Evolutionary conservation across 2,329 filamentous ascomycete genomes (phyloP).

Genomic region (Purpureocillium lavendulum): DNA sequence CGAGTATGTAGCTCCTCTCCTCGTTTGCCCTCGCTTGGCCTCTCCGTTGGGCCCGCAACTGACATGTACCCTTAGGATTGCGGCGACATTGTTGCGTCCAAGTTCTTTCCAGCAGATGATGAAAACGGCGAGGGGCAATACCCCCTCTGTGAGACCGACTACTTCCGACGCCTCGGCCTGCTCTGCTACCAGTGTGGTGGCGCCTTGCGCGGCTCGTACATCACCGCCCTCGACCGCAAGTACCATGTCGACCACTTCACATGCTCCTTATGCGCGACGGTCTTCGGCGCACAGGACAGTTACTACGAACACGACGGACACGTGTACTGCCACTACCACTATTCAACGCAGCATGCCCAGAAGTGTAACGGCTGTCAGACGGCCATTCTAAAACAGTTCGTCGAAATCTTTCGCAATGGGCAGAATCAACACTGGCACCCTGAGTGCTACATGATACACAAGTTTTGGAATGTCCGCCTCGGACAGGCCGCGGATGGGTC

Average conservation of each 20-base stretch:
- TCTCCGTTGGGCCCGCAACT: conserved; percentile 6
- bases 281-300: conserved; percentile 97
- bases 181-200: conserved; percentile 89
- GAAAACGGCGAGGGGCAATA: conserved; percentile 81
- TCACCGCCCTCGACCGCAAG: conserved; percentile 93
- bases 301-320: conserved; percentile 97
- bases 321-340: conserved; percentile 98
- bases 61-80: conserved; percentile 60
- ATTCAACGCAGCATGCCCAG: conserved; percentile 94
- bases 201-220: conserved; percentile 91
- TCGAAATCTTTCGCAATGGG: conserved; percentile 96
- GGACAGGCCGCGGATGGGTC: conserved; percentile 49
- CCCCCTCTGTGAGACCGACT: conserved; percentile 94
- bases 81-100: conserved; percentile 92
- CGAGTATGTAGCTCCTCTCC: conserved; percentile 50
- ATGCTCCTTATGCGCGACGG: conserved; percentile 89
- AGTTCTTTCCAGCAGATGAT: conserved; percentile 96
- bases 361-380: conserved; percentile 95
- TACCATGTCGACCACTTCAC: conserved; percentile 99
- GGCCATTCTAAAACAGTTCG: conserved; percentile 96
- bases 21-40: conserved; percentile 1
- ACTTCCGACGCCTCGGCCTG: conserved; percentile 85
- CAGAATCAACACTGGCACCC: conserved; percentile 99
- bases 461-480: conserved; percentile 97
- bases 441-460: conserved; percentile 99